Evolutionary conservation across 2,329 filamentous ascomycete genomes (phyloP).

Genomic region (Ceratocystis alfenasii): DNA sequence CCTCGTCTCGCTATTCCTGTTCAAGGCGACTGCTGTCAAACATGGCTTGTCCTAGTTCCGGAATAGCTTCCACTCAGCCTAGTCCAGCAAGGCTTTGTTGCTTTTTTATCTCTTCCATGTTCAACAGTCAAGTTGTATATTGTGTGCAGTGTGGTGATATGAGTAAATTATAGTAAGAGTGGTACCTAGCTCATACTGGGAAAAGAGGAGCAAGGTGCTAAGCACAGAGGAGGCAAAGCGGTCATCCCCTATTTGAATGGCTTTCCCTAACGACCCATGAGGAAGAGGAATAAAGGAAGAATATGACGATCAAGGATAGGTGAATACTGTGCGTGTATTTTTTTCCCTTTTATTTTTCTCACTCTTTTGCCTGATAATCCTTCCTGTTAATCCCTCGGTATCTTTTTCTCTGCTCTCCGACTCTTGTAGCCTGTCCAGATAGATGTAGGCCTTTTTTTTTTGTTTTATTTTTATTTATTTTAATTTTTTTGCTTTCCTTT

Average conservation of each 20-base stretch:
- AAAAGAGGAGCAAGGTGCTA: no score
- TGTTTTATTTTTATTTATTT: neutral
- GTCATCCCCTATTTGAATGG: no score
- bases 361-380: neutral
- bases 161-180: no score
- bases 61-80: neutral
- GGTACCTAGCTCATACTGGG: no score
- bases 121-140: no score
- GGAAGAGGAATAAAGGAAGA: neutral
- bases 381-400: neutral
- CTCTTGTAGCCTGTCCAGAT: neutral
- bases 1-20: neutral
- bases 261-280: no score
- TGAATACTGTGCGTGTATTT: neutral
- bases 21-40: slow-evolving; percentile 6
- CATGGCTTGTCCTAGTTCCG: slow-evolving; percentile 4
- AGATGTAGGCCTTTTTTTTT: neutral
- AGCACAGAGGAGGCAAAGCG: no score
- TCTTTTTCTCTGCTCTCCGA: neutral
- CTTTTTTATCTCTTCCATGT: neutral
- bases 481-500: neutral
- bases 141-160: no score
- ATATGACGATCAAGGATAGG: neutral
- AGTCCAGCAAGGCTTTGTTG: neutral
- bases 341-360: neutral